phyloP scores from a whole-genome alignment of 208 protist genomes.

The Kentomonas sorsogonicus region DNA sequence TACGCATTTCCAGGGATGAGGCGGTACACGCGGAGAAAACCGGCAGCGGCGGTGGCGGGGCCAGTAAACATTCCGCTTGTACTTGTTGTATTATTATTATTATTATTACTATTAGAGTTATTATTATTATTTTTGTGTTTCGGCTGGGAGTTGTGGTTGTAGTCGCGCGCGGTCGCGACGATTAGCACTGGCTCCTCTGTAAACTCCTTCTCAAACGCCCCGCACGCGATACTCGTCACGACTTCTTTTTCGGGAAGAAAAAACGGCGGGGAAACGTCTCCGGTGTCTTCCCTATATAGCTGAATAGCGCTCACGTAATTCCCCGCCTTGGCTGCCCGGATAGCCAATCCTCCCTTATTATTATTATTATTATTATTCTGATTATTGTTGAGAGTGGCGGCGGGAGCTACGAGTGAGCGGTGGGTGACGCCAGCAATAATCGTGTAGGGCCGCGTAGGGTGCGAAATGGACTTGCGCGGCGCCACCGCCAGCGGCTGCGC shows the following conservation, averaged over 20 bases:
- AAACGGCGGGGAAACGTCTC: constrained; percentile 48
- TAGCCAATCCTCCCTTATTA: too few species aligned
- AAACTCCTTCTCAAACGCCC: constrained; percentile 69
- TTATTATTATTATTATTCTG: too few species aligned
- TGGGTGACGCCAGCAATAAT: constrained; percentile 62
- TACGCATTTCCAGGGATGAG: too few species aligned
- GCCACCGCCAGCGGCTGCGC: constrained; percentile 51
- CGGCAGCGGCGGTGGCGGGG: too few species aligned
- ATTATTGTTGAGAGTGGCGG: too few species aligned
- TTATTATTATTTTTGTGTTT: too few species aligned
- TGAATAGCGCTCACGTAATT: constrained; percentile 69
- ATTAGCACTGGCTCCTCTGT: constrained; percentile 70
- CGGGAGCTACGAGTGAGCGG: too few species aligned
- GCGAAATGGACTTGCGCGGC: constrained; percentile 53
- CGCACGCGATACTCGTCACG: constrained; percentile 46
- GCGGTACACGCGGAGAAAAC: too few species aligned
- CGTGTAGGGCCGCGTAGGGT: constrained; percentile 63
- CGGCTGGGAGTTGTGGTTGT: too few species aligned
- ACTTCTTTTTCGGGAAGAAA: constrained; percentile 65
- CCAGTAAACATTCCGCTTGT: too few species aligned
- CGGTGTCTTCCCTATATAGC: constrained; percentile 57
- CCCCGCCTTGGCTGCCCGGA: background rate
- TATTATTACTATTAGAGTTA: too few species aligned
- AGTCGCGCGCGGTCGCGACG: constrained; percentile 41
- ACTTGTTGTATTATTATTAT: too few species aligned